Conservation (phyloP, 2,329 filamentous ascomycete species). For the Chaetomium olivaceum region DNA sequence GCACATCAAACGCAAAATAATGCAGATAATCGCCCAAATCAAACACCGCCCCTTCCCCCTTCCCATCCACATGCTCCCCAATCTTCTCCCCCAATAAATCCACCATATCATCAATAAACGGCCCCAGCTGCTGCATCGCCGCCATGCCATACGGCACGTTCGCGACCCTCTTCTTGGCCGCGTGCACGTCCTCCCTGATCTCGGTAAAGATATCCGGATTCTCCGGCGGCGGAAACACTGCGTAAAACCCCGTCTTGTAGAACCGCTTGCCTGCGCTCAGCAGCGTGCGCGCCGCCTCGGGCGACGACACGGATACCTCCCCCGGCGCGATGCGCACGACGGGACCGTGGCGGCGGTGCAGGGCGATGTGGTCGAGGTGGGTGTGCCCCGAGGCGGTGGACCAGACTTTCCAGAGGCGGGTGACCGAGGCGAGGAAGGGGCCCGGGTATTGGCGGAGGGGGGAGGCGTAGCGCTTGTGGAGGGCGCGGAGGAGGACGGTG, state of each 20-base stretch:
- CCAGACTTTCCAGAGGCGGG: constrained; percentile 46
- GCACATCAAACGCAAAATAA: constrained; percentile 50
- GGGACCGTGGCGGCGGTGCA: constrained; percentile 50
- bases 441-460: constrained; percentile 41
- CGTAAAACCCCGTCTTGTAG: constrained; percentile 55
- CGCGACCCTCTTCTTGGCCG: constrained; percentile 55
- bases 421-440: constrained; percentile 39
- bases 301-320: constrained; percentile 50
- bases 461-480: constrained; percentile 39
- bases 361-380: constrained; percentile 45
- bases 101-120: constrained; percentile 54
- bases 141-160: constrained; percentile 56
- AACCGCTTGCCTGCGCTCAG: constrained; percentile 53
- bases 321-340: constrained; percentile 52
- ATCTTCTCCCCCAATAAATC: constrained; percentile 48
- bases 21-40: constrained; percentile 52
- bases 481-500: constrained; percentile 34
- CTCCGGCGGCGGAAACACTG: constrained; percentile 56
- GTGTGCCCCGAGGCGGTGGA: constrained; percentile 44
- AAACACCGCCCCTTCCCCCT: constrained; percentile 33
- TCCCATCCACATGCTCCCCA: constrained; percentile 40
- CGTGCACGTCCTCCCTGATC: constrained; percentile 54
- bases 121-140: constrained; percentile 53
- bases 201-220: constrained; percentile 62
- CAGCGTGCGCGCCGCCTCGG: constrained; percentile 47